phyloP scores from a whole-genome alignment of 139 green algal genomes.

The Tetratostichococcus sp. region DNA sequence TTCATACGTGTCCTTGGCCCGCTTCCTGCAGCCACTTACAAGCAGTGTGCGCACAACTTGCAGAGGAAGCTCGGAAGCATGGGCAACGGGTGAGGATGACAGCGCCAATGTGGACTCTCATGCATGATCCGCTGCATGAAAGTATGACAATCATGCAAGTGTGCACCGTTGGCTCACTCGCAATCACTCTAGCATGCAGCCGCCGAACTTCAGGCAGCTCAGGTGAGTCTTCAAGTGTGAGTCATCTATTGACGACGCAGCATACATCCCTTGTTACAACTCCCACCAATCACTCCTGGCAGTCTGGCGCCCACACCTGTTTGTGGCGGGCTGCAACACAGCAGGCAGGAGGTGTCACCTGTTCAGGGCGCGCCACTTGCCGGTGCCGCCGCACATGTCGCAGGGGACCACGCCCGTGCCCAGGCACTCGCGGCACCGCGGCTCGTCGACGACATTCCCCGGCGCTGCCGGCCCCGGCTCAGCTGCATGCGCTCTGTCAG shows the following conservation, averaged over 20 bases:
- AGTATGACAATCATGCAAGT: too few relatives aligned
- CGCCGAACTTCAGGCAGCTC: too few relatives aligned
- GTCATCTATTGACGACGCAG: too few relatives aligned
- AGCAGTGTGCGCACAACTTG: background rate
- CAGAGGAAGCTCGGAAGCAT: background rate
- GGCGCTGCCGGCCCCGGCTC: background rate
- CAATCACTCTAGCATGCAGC: too few relatives aligned
- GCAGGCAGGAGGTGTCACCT: background rate
- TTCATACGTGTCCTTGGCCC: conserved; percentile 94
- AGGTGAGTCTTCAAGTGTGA: too few relatives aligned
- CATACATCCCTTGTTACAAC: too few relatives aligned
- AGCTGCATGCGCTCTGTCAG: background rate
- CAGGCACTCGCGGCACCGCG: conserved; percentile 72
- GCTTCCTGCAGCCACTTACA: conserved; percentile 16
- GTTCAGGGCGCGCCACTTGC: conserved; percentile 95
- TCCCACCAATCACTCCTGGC: too few relatives aligned
- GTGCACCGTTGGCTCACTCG: too few relatives aligned
- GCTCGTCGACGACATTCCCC: background rate
- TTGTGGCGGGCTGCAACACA: too few relatives aligned
- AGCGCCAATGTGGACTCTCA: background rate
- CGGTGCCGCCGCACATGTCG: conserved; percentile 98
- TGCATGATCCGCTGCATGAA: too few relatives aligned
- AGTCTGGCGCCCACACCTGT: too few relatives aligned
- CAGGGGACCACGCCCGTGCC: conserved; percentile 75
- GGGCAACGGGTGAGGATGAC: background rate